A percentile compares a stretch with the other conserved stretches of the same genome.
These are phyloP conservation scores for Pelargonium nanum DNA, from an alignment of 345 rosid species.

Conservation along the genomic window DNA sequence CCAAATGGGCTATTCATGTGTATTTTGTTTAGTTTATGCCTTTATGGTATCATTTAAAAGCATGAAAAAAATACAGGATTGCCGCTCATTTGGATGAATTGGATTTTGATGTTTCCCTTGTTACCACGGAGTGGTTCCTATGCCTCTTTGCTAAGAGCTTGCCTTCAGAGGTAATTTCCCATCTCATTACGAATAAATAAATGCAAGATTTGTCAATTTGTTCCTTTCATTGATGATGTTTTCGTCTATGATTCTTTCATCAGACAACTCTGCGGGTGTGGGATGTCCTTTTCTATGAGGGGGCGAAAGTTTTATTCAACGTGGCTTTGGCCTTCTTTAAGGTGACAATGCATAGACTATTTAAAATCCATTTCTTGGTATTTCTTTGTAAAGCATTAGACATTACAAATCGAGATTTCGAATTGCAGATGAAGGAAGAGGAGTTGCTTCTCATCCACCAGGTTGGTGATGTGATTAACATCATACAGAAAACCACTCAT, in stretches of 20 bases:
- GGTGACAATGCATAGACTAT: slow-evolving; percentile 28
- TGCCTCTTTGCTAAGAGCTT: slow-evolving; percentile 98
- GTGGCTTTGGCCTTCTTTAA: slow-evolving; percentile 95
- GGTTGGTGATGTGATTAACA: slow-evolving; percentile 81
- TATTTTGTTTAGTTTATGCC: no score
- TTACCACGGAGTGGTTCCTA: slow-evolving; percentile 97
- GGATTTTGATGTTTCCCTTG: slow-evolving; percentile 96
- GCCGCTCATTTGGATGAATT: slow-evolving; percentile 79
- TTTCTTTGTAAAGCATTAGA: not conserved
- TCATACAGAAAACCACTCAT: slow-evolving; percentile 78
- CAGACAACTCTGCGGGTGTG: slow-evolving; percentile 95
- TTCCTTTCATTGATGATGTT: slow-evolving; percentile 5
- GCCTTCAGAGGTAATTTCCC: slow-evolving; percentile 75
- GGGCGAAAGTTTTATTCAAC: slow-evolving; percentile 93
- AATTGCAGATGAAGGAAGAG: slow-evolving; percentile 85
- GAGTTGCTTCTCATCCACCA: slow-evolving; percentile 81
- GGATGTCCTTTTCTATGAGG: slow-evolving; percentile 98
- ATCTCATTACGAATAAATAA: not conserved
- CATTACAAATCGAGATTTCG: not conserved
- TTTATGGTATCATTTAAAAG: not conserved
- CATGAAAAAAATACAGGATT: slow-evolving; percentile 39
- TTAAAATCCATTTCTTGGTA: not conserved
- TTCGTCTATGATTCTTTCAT: slow-evolving; percentile 6
- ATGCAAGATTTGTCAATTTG: not conserved
- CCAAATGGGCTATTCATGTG: not conserved